Evolutionary conservation across 306 rosid species (phyloP), one percentile per base, ranked within the genome.

Genomic region (Medicago ruthenica): DNA sequence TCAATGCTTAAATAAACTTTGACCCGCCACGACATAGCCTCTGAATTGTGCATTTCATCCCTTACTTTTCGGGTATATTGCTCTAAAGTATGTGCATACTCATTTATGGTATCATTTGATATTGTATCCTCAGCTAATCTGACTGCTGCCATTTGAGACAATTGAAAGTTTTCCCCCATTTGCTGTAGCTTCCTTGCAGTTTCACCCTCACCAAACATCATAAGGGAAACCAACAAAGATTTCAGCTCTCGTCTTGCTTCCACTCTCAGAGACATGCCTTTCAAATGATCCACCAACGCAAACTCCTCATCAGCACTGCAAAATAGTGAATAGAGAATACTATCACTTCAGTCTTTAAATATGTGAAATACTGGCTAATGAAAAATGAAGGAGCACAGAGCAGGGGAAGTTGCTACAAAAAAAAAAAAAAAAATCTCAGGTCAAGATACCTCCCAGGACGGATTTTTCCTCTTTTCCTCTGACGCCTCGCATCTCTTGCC

Each of bases 401-500:
- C 39, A 77, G 42, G 48, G 55, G 11, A 15, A 13, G 8, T 31
- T 55, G 76, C 9, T 27, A 27, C 31, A 20, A 41, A 55, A 47
- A 71, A 59, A n/a, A n/a, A n/a, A n/a, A n/a, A 15, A 40, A 72
- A 61, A n/a, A 62, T 77, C 21, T 15, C 20, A 42, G n/a, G 50
- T 72, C 60, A 42, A 71, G n/a, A 27, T 86, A 95, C 99, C 99
- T 92, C 40, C 99, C 99, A 3, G 96, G 91, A 71, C 99, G 99
- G 74, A 95, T 95, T 84, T 92, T 95, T 62, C 98, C 99, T 81
- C 89, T 90, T 78, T 93, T 95, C 59, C 85, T 92, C 85, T 92
- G 99, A 21, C 97, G 96, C 84, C 91, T 85, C 40, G 68, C 63
- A 10, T 95, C 97, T 86, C 97, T 89, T 65, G 96, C 96, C 80